Percentiles rank a stretch among this genome's conserved stretches.
These are phyloP conservation scores for Zalaria sp. DNA, from an alignment of 2,329 filamentous ascomycete genomes.

Conservation along the genomic window DNA sequence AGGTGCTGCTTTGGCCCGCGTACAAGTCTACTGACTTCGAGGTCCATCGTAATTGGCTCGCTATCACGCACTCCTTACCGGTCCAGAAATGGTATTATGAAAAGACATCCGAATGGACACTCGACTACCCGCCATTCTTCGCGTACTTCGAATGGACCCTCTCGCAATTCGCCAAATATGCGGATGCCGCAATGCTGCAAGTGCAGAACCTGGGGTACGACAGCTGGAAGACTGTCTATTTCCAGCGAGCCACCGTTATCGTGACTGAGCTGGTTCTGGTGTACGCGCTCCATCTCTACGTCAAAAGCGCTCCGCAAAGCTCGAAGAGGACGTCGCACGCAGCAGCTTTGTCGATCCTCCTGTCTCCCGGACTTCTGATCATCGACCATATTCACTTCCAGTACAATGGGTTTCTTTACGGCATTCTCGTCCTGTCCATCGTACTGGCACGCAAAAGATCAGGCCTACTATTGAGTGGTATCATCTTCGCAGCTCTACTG, in stretches of 20 bases:
- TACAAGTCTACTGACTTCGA: conserved; percentile 99
- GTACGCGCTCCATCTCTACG: conserved; percentile 65
- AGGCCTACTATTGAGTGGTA: conserved; percentile 62
- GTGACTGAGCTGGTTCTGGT: conserved; percentile 70
- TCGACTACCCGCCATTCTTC: conserved; percentile 97
- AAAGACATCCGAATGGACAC: conserved; percentile 97
- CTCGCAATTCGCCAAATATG: conserved; percentile 62
- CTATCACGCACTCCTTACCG: conserved; percentile 81
- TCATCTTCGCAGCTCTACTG: conserved; percentile 70
- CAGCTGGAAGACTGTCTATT: conserved; percentile 88
- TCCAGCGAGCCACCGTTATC: conserved; percentile 82
- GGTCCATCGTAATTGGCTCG: conserved; percentile 97
- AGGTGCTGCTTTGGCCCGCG: conserved; percentile 81
- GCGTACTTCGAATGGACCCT: conserved; percentile 92
- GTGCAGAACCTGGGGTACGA: conserved; percentile 72
- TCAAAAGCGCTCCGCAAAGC: conserved; percentile 51
- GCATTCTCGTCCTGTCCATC: conserved; percentile 73
- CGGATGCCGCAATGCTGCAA: conserved; percentile 69
- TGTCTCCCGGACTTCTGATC: conserved; percentile 86
- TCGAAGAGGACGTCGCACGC: conserved; percentile 70
- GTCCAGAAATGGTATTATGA: conserved; percentile 90
- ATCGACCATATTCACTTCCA: conserved; percentile 99
- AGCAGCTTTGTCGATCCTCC: conserved; percentile 72
- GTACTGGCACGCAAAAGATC: conserved; percentile 65
- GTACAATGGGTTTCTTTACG: conserved; percentile 96